These are phyloP conservation scores for Trichoderma pleuroti DNA, from an alignment of 2,329 filamentous ascomycete species.

Conservation along the genomic window DNA sequence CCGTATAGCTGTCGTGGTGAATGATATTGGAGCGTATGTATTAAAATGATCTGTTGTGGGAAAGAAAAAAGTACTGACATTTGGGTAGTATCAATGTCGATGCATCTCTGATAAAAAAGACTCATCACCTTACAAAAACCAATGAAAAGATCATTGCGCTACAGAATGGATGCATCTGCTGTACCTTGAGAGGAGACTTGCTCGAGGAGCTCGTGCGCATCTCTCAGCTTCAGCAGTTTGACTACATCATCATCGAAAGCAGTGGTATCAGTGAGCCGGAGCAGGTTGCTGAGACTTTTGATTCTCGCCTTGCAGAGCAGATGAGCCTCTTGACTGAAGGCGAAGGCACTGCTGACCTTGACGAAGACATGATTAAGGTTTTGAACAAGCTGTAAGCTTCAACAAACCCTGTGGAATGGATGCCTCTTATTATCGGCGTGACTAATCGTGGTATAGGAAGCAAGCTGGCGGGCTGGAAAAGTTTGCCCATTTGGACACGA, in stretches of 20 bases:
- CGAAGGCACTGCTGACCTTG: conserved; percentile 31
- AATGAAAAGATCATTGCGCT: conserved; percentile 64
- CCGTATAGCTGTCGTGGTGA: conserved; percentile 68
- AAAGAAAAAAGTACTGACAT: not conserved
- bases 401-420: accelerated
- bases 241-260: conserved; percentile 71
- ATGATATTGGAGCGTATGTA: conserved; percentile 62
- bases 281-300: conserved; percentile 72
- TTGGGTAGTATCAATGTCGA: conserved; percentile 60
- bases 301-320: conserved; percentile 50
- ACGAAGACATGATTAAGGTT: conserved; percentile 34
- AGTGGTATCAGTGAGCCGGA: conserved; percentile 70
- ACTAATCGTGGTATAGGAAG: conserved; percentile 31
- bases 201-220: conserved; percentile 66
- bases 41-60: not conserved
- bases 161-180: conserved; percentile 75
- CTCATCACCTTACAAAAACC: conserved; percentile 53
- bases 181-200: conserved; percentile 67
- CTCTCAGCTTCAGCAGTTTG: conserved; percentile 58
- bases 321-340: conserved; percentile 37
- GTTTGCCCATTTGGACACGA: conserved; percentile 65
- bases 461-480: conserved; percentile 61
- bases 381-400: conserved; percentile 36
- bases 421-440: not conserved
- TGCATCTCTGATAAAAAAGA: conserved; percentile 56